A percentile compares a stretch with the other conserved stretches of the same genome.
phyloP scores from a whole-genome alignment of 2,329 filamentous ascomycete genomes.

The Pseudogymnoascus sp. region DNA sequence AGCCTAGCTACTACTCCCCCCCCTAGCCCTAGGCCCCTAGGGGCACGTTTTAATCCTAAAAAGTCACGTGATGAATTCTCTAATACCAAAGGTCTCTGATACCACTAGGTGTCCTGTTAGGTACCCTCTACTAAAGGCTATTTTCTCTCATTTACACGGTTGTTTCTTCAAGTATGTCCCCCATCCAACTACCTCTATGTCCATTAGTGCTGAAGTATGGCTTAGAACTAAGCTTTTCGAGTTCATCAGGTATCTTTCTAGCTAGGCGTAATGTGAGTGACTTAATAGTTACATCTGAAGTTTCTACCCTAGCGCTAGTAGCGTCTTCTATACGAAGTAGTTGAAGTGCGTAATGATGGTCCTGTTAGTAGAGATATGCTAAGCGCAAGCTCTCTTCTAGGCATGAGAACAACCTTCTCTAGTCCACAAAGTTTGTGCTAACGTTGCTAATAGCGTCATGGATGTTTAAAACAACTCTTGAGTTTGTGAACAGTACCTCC shows the following conservation, averaged over 20 bases:
- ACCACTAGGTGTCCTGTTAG: too few species aligned
- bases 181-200: background rate
- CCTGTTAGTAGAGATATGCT: background rate
- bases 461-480: background rate
- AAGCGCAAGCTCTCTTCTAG: background rate
- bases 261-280: background rate
- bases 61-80: too few species aligned
- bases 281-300: background rate
- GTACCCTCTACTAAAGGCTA: background rate
- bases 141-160: background rate
- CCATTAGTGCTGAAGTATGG: background rate
- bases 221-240: background rate
- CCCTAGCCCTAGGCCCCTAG: too few species aligned
- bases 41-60: too few species aligned
- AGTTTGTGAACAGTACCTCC: background rate
- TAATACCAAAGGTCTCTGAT: too few species aligned
- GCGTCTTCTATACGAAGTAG: background rate
- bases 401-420: background rate
- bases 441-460: background rate
- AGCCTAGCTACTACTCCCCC: too few species aligned
- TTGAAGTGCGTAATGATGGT: background rate
- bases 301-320: background rate
- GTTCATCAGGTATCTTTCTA: background rate
- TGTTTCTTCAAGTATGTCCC: background rate
- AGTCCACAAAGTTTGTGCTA: background rate